Conservation (phyloP, 2,329 filamentous ascomycete species). For the Daldinia sp. region DNA sequence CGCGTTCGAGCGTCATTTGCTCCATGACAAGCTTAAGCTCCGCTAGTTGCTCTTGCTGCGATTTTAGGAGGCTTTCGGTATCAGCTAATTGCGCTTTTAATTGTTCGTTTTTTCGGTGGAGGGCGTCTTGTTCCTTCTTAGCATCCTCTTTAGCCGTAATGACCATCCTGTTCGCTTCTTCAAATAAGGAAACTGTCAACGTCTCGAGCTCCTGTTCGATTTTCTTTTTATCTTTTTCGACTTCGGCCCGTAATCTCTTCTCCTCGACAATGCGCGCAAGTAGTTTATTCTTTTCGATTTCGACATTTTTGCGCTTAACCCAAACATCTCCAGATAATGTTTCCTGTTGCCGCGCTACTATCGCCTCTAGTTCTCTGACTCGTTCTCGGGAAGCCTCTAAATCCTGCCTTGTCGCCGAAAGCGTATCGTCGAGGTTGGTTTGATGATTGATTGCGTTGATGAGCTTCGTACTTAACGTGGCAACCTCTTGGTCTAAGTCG, state of each 20-base stretch:
- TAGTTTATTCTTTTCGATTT: constrained; percentile 72
- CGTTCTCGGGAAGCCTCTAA: constrained; percentile 75
- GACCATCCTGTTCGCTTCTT: constrained; percentile 99
- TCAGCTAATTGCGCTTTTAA: constrained; percentile 85
- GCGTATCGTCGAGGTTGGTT: constrained; percentile 86
- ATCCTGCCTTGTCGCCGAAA: constrained; percentile 84
- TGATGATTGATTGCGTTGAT: constrained; percentile 98
- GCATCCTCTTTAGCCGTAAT: constrained; percentile 90
- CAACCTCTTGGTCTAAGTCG: constrained; percentile 76
- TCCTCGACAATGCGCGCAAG: constrained; percentile 70
- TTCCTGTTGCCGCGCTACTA: constrained; percentile 73
- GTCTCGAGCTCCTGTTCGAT: constrained; percentile 94
- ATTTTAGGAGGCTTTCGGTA: constrained; percentile 83
- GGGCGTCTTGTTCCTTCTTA: constrained; percentile 79
- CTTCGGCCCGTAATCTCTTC: constrained; percentile 67
- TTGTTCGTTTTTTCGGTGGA: constrained; percentile 87
- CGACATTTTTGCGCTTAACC: constrained; percentile 77
- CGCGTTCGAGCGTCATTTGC: constrained; percentile 76
- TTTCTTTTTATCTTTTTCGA: constrained; percentile 81
- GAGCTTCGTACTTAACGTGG: constrained; percentile 90
- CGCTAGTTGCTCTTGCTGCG: constrained; percentile 90
- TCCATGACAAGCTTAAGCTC: constrained; percentile 95
- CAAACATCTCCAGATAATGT: constrained; percentile 78
- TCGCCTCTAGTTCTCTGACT: constrained; percentile 71
- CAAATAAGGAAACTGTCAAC: constrained; percentile 90